phyloP scores from a whole-genome alignment of 129 eudicot species.

The Heracleum sosnowskyi region DNA sequence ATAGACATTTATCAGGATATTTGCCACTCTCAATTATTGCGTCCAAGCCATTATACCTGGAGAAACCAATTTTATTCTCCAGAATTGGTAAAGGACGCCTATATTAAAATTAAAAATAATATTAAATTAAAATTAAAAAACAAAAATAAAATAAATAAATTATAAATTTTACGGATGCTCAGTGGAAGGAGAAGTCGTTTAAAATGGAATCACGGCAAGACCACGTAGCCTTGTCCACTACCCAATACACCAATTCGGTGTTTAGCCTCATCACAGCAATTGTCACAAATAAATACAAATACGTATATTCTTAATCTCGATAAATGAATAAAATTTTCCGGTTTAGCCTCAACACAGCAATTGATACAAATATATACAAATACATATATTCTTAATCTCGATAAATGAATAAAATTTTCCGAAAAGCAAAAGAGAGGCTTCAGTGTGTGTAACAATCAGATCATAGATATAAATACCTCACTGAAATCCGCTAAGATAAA shows the following conservation, averaged over 20 bases:
- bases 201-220: slow-evolving; percentile 39
- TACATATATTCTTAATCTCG: background rate
- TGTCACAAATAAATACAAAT: too few species aligned
- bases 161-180: too few species aligned
- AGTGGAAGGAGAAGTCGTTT: slow-evolving; percentile 70
- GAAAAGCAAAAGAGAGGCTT: background rate
- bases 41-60: slow-evolving; percentile 54
- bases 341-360: too few species aligned
- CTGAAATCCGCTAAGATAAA: slow-evolving; percentile 35
- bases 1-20: slow-evolving; percentile 38
- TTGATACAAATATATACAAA: background rate
- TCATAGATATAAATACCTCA: slow-evolving; percentile 23
- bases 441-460: slow-evolving; percentile 36
- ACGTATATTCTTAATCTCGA: background rate
- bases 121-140: background rate
- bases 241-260: slow-evolving; percentile 28
- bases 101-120: background rate
- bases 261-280: slow-evolving; percentile 30
- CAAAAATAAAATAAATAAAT: too few species aligned
- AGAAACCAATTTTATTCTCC: slow-evolving; percentile 33
- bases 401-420: too few species aligned
- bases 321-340: too few species aligned
- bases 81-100: slow-evolving; percentile 59
- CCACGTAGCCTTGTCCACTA: slow-evolving; percentile 25
- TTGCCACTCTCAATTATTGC: slow-evolving; percentile 22